Base-by-base conservation (phyloP, 345 rosid genomes). In the Populus pruinosa region DNA sequence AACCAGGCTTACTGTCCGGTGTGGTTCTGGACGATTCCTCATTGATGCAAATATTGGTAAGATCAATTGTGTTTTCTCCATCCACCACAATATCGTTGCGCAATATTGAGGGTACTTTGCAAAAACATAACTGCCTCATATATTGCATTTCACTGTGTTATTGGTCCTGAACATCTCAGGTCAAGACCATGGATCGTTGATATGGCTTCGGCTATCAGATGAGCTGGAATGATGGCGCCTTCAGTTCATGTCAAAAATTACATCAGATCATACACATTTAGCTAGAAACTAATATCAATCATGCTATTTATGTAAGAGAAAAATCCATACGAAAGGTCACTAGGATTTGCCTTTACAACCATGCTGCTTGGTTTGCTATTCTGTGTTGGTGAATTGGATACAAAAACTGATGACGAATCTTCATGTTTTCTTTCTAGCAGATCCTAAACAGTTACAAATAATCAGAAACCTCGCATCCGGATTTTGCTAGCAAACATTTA, bases 91-190 rank as follows among this genome's bases (percentile, higher is more conserved):
- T 77, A 0, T 90, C 92, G 50, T 85, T 76, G 82, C 80, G 81
- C 80, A 81, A 61, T 89, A 91, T 69, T 89, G 88, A 33, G 95
- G 95, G 72, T 91, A 91, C 75, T 91, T 91, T 27, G 93, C 85
- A n/a, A 85, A 71, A 44, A 91, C 87, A 75, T 88, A 91, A 4
- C 25, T 91, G 95, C 62, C 87, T 84, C 21, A 91, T 93, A 56
- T 86, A 89, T 43, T 81, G 85, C 90, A 90, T 89, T 83, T 91
- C 95, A 7, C 77, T 87, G 90, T 1, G 95, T 91, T 68, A 89
- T 91, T 4, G 95, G 91, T 7, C 90, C 91, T 6, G 93, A 91
- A 90, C 95, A 91, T 75, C 95, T 81, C 27, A 91, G 86, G 83
- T 85, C 92, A 39, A 91, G 86, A 6, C 92, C 89, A 1, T 79